Conservation (phyloP, 305 asterid genomes). For the Plantago coronopus region DNA sequence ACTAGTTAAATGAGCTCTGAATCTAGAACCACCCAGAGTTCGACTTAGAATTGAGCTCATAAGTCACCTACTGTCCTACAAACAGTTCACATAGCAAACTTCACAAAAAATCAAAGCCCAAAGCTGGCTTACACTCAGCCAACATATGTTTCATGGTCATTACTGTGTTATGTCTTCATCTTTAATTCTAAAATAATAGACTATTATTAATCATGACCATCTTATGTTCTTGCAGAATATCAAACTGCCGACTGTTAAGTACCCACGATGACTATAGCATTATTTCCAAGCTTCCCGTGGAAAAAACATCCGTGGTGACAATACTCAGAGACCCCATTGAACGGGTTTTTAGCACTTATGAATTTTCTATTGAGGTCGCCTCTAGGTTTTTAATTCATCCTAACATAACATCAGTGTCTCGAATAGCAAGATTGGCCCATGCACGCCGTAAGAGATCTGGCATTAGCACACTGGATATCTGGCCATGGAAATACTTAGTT, state of each 20-base stretch:
- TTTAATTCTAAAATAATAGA: background rate
- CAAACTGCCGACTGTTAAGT: slow-evolving; percentile 70
- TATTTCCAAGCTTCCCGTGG: slow-evolving; percentile 75
- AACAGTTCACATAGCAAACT: background rate
- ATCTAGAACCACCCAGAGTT: too few relatives aligned
- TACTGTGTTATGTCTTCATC: background rate
- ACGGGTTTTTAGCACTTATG: slow-evolving; percentile 89
- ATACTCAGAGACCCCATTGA: slow-evolving; percentile 90
- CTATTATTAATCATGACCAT: slow-evolving; percentile 14
- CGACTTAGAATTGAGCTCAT: too few relatives aligned
- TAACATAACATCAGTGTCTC: slow-evolving; percentile 72
- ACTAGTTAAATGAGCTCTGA: too few relatives aligned
- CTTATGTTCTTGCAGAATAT: slow-evolving; percentile 50
- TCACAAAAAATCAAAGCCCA: background rate
- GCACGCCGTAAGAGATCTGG: slow-evolving; percentile 48
- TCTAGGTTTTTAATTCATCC: slow-evolving; percentile 90
- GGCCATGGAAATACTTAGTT: slow-evolving; percentile 99
- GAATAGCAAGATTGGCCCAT: slow-evolving; percentile 41
- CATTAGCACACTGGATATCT: slow-evolving; percentile 83
- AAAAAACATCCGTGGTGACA: slow-evolving; percentile 79
- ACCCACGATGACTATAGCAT: slow-evolving; percentile 96
- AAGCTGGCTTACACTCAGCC: background rate
- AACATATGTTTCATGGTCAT: background rate
- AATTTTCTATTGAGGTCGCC: slow-evolving; percentile 96
- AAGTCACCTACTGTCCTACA: too few relatives aligned